Evolutionary conservation across 1,139 yeast genomes (phyloP).

Genomic region (Diutina sp.): DNA sequence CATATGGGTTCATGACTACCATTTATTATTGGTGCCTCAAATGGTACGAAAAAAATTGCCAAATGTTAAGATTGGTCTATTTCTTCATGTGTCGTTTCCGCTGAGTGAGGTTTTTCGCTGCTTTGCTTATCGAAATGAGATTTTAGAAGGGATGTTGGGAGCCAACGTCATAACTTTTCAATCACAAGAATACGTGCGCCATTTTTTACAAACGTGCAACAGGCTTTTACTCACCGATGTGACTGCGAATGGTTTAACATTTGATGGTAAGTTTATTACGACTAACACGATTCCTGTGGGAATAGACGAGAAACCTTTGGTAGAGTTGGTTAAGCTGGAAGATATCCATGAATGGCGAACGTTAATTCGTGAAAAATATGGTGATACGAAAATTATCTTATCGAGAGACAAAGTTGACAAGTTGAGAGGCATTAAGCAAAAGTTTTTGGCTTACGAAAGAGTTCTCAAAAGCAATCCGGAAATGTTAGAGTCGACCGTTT

Average conservation of each 20-base stretch:
- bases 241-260: constrained; percentile 59
- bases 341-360: constrained; percentile 59
- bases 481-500: constrained; percentile 53
- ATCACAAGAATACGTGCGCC: constrained; percentile 85
- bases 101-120: constrained; percentile 93
- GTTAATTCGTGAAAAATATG: constrained; percentile 71
- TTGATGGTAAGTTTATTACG: constrained; percentile 51
- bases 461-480: constrained; percentile 64
- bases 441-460: constrained; percentile 73
- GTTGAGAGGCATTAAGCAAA: constrained; percentile 81
- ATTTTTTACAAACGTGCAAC: constrained; percentile 83
- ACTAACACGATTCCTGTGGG: constrained; percentile 77
- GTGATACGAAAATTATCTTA: constrained; percentile 55
- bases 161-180: constrained; percentile 85
- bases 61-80: constrained; percentile 79
- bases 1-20: constrained; percentile 93
- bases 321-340: constrained; percentile 30
- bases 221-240: constrained; percentile 75
- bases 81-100: constrained; percentile 89
- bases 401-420: constrained; percentile 83
- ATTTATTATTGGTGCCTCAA: constrained; percentile 71
- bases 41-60: constrained; percentile 74
- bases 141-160: constrained; percentile 77
- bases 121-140: constrained; percentile 70
- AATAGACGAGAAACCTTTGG: constrained; percentile 58